Evolutionary conservation across 192 early-diverging fungal species (phyloP).

Genomic region (Obelidium mucronatum): DNA sequence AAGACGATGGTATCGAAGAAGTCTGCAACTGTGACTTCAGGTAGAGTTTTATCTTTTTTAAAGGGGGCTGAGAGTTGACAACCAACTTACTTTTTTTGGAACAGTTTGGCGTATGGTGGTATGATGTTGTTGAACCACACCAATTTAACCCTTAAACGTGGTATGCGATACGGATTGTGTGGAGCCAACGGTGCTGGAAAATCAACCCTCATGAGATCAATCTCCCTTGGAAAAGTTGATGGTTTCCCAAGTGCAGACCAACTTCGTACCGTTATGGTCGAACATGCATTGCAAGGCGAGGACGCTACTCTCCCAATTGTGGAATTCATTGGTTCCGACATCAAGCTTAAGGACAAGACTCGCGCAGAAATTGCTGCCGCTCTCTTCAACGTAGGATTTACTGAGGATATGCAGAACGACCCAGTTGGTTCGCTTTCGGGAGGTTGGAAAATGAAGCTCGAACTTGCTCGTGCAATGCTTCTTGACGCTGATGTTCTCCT

Average conservation of each 20-base stretch:
- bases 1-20: constrained; percentile 61
- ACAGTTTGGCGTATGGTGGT: constrained; percentile 61
- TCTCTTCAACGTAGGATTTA: constrained; percentile 58
- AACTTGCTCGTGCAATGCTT: constrained; percentile 65
- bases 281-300: constrained; percentile 59
- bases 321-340: constrained; percentile 56
- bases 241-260: constrained; percentile 61
- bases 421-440: constrained; percentile 60
- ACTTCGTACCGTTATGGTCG: constrained; percentile 60
- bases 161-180: constrained; percentile 80
- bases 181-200: constrained; percentile 87
- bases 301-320: constrained; percentile 51
- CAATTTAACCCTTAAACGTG: constrained; percentile 67
- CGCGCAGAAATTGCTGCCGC: constrained; percentile 40
- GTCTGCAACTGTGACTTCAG: constrained; percentile 63
- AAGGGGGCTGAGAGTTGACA: background rate
- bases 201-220: constrained; percentile 76
- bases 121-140: constrained; percentile 68
- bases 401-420: constrained; percentile 44
- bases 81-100: background rate
- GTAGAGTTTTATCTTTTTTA: constrained; percentile 1
- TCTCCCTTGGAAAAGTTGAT: constrained; percentile 58
- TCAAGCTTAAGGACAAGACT: constrained; percentile 35
- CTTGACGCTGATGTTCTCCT: constrained; percentile 86
- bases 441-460: constrained; percentile 72